Base-by-base conservation (phyloP, 805 yeast genomes). In the Yamadazyma phyllophila region DNA sequence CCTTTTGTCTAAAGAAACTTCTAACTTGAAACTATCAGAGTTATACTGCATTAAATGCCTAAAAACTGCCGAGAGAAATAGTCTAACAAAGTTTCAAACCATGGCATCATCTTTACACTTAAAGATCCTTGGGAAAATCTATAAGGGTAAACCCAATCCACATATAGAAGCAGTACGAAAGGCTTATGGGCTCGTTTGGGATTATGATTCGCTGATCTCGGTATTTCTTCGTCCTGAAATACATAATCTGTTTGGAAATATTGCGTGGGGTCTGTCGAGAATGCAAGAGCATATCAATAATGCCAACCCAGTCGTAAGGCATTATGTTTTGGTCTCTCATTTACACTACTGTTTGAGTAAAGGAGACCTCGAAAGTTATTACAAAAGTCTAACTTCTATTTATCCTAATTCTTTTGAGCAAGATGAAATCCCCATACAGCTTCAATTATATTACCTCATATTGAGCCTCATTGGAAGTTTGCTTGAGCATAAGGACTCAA, bases 1-100 rank as follows among this genome's bases (percentile, higher is more conserved):
- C 10, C 39, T 75, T 3, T 63, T 70, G 42, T 63, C 66, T 39
- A 48, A 49, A 20, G 82, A 78, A 45, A 77, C 81, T 0, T 59
- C 58, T 2, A 67, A 69, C 49, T 50, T 60, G 13, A 66, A 66
- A 26, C 50, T 60, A 32, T 82, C 82, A 0, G 72, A 72, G 26
- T 6, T 10, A 7, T 41, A 36, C 6, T 46, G 36, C 26, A 24
- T 35, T 2, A 39, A 42, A 20, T 42, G 45, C 14, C n/a, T 35
- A 8, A 14, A 36, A 26, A 17, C 29, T 15, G 39, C 45, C 9
- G 16, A 16, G 11, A 42, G 45, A 36, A 42, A 42, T 29, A n/a
- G 24, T 9, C 12, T 42, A 6, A n/a, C 9, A 14, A 35, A 35
- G 33, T 36, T 17, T n/a, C 38, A n/a, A 7, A 12, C 17, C n/a